phyloP scores from a whole-genome alignment of 345 rosid species.

The Cardamine resedifolia region DNA sequence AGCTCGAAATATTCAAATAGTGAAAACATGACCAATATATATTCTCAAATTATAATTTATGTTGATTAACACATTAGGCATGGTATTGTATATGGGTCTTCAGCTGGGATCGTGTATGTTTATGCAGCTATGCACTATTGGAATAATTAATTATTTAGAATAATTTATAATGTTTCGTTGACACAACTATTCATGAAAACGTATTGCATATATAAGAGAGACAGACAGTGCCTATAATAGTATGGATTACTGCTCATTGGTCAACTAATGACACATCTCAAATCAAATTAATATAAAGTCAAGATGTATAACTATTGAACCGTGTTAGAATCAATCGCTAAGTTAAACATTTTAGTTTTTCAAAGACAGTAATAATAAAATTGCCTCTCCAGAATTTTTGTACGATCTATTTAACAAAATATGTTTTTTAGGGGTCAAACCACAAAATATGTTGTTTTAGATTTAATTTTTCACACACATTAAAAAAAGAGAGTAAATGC shows the following conservation, averaged over 20 bases:
- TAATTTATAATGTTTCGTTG: background rate
- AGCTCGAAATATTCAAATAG: slow-evolving; percentile 11
- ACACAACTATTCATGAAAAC: slow-evolving; percentile 18
- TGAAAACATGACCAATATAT: too few relatives aligned
- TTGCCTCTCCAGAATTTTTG: background rate
- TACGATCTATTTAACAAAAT: background rate
- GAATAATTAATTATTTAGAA: background rate
- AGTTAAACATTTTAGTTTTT: background rate
- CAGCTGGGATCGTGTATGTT: slow-evolving; percentile 17
- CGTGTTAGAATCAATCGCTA: background rate
- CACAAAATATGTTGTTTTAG: background rate
- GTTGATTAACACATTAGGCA: background rate
- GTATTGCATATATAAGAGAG: background rate
- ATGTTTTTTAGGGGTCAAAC: too few relatives aligned
- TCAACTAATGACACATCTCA: slow-evolving; percentile 27
- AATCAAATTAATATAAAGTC: slow-evolving; percentile 15
- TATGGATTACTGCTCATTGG: slow-evolving; percentile 30
- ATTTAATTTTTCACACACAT: background rate
- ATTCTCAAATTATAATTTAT: too few relatives aligned
- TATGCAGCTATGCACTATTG: background rate
- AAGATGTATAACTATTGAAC: background rate
- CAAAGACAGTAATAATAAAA: background rate
- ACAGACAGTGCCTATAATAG: background rate
- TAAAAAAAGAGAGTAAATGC: background rate
- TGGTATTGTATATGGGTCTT: background rate